Evolutionary conservation across 179 eudicot species (phyloP).

Genomic region (Amaranthus tricolor): DNA sequence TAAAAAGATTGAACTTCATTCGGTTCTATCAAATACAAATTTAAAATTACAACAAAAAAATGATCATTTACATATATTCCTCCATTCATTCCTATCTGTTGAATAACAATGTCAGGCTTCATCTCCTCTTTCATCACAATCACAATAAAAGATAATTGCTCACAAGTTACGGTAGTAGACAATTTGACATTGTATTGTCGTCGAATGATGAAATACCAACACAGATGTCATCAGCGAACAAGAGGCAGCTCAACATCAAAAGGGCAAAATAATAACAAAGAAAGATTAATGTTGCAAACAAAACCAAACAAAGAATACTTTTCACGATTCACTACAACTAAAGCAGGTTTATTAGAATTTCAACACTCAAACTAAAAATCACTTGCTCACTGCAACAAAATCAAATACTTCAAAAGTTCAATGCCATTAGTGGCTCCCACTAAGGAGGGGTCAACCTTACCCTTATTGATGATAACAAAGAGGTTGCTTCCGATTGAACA

Average conservation of each 20-base stretch:
- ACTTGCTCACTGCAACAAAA: no score
- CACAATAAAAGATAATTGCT: background rate
- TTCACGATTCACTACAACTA: background rate
- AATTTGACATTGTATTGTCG: background rate
- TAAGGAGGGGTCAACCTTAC: no score
- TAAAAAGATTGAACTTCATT: no score
- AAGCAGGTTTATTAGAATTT: slow-evolving; percentile 2
- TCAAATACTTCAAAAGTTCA: no score
- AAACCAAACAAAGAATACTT: background rate
- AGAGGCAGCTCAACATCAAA: background rate
- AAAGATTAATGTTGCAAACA: background rate
- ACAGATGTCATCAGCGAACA: background rate
- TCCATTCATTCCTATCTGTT: background rate
- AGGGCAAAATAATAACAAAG: slow-evolving; percentile 10
- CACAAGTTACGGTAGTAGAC: no score
- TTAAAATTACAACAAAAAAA: background rate
- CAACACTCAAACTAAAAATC: background rate
- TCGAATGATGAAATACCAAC: background rate
- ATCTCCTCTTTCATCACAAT: background rate
- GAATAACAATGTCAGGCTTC: no score
- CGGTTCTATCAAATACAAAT: background rate
- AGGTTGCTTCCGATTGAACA: no score
- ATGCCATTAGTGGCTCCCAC: no score
- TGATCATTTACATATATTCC: no score
- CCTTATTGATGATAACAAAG: no score